phyloP scores from a whole-genome alignment of 164 flowering plant genomes.

The Akebia trifoliata region DNA sequence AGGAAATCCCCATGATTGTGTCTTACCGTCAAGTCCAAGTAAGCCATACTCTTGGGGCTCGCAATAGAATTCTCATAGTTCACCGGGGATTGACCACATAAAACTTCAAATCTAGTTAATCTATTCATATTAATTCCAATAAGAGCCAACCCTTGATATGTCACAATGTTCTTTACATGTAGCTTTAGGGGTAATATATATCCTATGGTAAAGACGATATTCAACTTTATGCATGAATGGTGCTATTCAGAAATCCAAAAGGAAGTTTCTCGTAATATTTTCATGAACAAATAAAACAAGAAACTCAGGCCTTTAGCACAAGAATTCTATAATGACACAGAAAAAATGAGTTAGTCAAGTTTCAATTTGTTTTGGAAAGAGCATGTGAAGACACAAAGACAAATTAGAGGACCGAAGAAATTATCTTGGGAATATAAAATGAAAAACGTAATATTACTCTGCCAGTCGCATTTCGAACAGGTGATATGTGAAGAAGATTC shows the following conservation, averaged over 20 bases:
- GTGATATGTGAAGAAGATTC: constrained; percentile 86
- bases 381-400: background rate
- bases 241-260: background rate
- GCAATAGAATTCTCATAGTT: too few relatives aligned
- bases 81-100: too few relatives aligned
- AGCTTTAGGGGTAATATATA: too few relatives aligned
- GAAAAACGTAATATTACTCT: constrained; percentile 49
- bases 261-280: background rate
- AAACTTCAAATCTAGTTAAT: too few relatives aligned
- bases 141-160: too few relatives aligned
- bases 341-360: background rate
- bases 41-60: too few relatives aligned
- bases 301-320: background rate
- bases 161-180: too few relatives aligned
- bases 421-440: background rate
- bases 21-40: too few relatives aligned
- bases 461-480: constrained; percentile 85
- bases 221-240: background rate
- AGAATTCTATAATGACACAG: background rate
- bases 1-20: too few relatives aligned
- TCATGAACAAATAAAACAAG: background rate
- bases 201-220: too few relatives aligned
- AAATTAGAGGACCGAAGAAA: background rate
- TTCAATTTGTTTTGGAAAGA: background rate
- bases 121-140: too few relatives aligned